Evolutionary conservation across 2,329 filamentous ascomycete genomes (phyloP).

Genomic region (Amylocarpus encephaloides): DNA sequence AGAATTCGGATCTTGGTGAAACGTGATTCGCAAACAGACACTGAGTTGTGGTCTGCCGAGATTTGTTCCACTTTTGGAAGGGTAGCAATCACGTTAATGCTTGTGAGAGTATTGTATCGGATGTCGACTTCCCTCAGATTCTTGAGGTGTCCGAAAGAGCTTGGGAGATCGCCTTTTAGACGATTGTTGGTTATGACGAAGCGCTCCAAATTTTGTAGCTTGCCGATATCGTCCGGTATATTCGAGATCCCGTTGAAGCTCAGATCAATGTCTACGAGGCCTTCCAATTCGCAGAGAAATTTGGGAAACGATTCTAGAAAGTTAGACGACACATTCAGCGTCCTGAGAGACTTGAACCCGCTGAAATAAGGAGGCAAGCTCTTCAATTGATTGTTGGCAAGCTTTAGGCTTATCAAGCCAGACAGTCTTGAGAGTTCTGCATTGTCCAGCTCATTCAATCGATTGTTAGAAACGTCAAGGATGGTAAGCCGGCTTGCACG

Average conservation of each 20-base stretch:
- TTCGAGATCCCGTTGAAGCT: slow-evolving; percentile 88
- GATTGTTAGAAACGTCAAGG: slow-evolving; percentile 92
- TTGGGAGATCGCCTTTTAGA: slow-evolving; percentile 67
- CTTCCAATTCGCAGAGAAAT: slow-evolving; percentile 76
- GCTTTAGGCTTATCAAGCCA: slow-evolving; percentile 77
- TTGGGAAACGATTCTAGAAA: slow-evolving; percentile 78
- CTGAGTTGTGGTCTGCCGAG: slow-evolving; percentile 84
- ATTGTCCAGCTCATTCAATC: slow-evolving; percentile 78
- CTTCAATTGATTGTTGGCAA: slow-evolving; percentile 87
- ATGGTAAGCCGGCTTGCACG: slow-evolving; percentile 77
- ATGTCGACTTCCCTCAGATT: slow-evolving; percentile 88
- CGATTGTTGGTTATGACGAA: slow-evolving; percentile 96
- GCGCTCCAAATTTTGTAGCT: slow-evolving; percentile 73
- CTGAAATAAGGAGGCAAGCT: slow-evolving; percentile 76
- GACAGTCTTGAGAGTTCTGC: slow-evolving; percentile 71
- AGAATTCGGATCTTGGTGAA: slow-evolving; percentile 79
- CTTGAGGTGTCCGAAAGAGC: slow-evolving; percentile 63
- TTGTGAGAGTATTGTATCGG: slow-evolving; percentile 84
- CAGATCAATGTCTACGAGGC: slow-evolving; percentile 85
- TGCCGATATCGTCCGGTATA: slow-evolving; percentile 72
- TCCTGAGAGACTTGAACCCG: slow-evolving; percentile 70
- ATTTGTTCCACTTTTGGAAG: slow-evolving; percentile 83
- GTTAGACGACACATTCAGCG: slow-evolving; percentile 89
- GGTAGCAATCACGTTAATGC: slow-evolving; percentile 78
- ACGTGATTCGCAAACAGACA: slow-evolving; percentile 84